Base-by-base conservation (phyloP, 352 stramenopile species). In the Phytophthora pluvialis region DNA sequence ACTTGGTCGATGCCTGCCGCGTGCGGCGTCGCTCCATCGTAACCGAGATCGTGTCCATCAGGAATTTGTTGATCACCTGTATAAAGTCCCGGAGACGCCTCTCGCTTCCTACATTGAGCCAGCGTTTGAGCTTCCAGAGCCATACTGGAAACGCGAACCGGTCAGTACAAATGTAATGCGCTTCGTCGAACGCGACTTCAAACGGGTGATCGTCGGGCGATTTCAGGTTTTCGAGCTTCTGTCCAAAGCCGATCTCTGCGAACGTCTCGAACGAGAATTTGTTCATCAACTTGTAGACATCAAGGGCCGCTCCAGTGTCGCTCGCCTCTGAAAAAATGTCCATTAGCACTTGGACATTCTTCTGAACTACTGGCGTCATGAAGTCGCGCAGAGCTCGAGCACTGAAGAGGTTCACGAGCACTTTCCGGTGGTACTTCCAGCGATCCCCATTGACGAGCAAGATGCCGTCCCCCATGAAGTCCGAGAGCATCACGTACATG, bases 401-500 rank as follows among this genome's bases (percentile, higher is more conserved):
- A 25, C 79, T 89, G 29, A 95, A 94, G 21, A 97, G 86, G 46
- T 95, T 88, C 29, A 84, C 90, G 50, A 88, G 76, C 11, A 72
- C 78, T 57, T 86, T 87, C 45, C 86, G 78, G 60, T 94, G 86
- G 12, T 72, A 48, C n/a, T 73, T 73, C 83, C 83, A 94, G 16
- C 72, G 70, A 33, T 74, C 67, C 26, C 82, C 80, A 60, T 94
- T 80, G 12, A 73, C 55, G 6, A 72, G 64, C 48, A 91, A 77
- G 47, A 94, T 90, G 44, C 80, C 70, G 13, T 84, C 57, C 42
- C 83, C 82, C 43, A 93, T 70, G 10, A 91, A 60, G 39, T 87
- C 68, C 4, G 55, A 25, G 16, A 88, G 71, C n/a, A 78, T 58
- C 9, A 55, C 32, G 38, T 63, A 51, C 21, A 86, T 67, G 33